These are phyloP conservation scores for Botryococcus braunii DNA, from an alignment of 163 green algal species.

Conservation along the genomic window DNA sequence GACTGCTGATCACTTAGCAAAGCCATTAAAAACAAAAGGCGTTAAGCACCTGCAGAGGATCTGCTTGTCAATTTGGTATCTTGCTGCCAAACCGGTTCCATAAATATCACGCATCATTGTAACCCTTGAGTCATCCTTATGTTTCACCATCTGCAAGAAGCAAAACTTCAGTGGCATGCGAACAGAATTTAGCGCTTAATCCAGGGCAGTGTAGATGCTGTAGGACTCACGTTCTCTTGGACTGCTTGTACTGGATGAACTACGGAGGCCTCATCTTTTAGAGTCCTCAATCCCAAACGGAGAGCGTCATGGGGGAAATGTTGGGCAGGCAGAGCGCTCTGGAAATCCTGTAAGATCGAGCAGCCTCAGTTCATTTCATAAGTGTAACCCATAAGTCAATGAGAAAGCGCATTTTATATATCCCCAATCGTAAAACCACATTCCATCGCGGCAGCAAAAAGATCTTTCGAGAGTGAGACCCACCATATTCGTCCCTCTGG, in stretches of 20 bases:
- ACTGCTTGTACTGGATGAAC: constrained; percentile 68
- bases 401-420: no score
- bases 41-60: constrained; percentile 75
- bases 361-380: no score
- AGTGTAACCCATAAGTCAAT: no score
- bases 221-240: constrained; percentile 26
- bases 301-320: constrained; percentile 53
- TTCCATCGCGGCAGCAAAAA: no score
- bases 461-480: no score
- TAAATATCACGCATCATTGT: constrained; percentile 71
- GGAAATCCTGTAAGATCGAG: constrained; percentile 22
- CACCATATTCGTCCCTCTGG: no score
- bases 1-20: no score
- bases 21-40: no score
- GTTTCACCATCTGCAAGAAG: constrained; percentile 10
- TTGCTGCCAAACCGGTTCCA: constrained; percentile 63
- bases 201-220: neutral
- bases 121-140: constrained; percentile 22
- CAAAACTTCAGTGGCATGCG: neutral
- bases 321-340: constrained; percentile 46
- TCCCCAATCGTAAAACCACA: no score
- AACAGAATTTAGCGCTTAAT: neutral
- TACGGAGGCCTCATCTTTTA: constrained; percentile 55
- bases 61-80: constrained; percentile 72
- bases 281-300: constrained; percentile 51